Base-by-base conservation (phyloP, 2,329 filamentous ascomycete genomes). In the Botrytis tulipae region DNA sequence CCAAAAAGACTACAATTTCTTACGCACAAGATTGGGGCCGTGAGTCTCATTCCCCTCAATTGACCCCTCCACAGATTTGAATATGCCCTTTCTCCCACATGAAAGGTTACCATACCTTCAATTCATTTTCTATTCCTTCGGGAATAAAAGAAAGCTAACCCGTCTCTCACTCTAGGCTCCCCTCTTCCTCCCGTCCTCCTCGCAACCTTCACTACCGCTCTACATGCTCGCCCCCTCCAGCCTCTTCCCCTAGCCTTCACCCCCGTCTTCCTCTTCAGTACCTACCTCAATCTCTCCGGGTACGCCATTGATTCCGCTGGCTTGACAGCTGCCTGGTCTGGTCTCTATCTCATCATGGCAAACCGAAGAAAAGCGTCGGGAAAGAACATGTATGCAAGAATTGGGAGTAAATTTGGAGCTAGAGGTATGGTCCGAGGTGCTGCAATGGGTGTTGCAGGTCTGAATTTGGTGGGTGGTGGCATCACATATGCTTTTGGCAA, bases 201-300 rank as follows among this genome's bases (percentile, higher is more conserved):
- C 61, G 90, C 91, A 73, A 90, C 90, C 14, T 84, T 92, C 61
- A 87, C 92, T 77, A 87, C 89, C 59, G 89, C 90, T 18, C 89
- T 92, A 78, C 88, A 92, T 83, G 84, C 87, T 61, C 88, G 89
- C n/a, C 90, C 91, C 12, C 89, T 91, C 81, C 89, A 90, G 80
- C 79, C 85, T 10, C 83, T 92, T 0, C 90, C 90, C 6, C 90
- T 92, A 86, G 82, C 90, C 76, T 92, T 92, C 80, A 87, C 90
- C 7, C 90, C 90, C 3, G 83, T 91, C 73, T 84, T 92, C 4
- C 85, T 92, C 74, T 90, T 92, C 82, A 87, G 87, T 70, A 88
- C 87, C 73, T 92, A 92, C 79, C 83, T 92, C 62, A 92, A 92
- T 79, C 79, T 92, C 44, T 85, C 86, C 75, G 85, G 86, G 74